Evolutionary conservation across 164 flowering plant genomes (phyloP).

Genomic region (Aristolochia fimbriata): DNA sequence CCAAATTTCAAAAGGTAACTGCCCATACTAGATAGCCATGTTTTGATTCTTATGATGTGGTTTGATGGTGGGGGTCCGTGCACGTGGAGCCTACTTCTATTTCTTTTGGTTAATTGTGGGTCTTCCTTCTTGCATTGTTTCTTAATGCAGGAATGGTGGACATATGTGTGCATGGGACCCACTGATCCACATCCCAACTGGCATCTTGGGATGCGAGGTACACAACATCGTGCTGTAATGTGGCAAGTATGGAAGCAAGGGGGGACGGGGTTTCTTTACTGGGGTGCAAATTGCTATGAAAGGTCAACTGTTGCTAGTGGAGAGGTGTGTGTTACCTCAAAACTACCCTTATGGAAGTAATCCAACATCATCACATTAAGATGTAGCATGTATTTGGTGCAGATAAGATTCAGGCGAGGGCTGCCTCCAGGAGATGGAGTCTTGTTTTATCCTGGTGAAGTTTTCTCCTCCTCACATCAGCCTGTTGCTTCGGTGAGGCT

Average conservation of each 20-base stretch:
- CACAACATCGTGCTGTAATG: slow-evolving; percentile 99
- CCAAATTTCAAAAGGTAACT: too few relatives aligned
- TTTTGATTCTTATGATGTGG: too few relatives aligned
- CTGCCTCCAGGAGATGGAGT: slow-evolving; percentile 99
- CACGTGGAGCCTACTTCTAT: too few relatives aligned
- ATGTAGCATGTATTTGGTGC: slow-evolving; percentile 9
- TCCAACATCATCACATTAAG: background rate
- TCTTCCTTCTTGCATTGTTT: background rate
- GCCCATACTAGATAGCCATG: too few relatives aligned
- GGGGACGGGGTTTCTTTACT: slow-evolving; percentile 83
- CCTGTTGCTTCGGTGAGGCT: slow-evolving; percentile 87
- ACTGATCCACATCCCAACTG: slow-evolving; percentile 97
- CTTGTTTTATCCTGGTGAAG: slow-evolving; percentile 90
- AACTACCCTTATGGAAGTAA: background rate
- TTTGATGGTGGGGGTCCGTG: too few relatives aligned
- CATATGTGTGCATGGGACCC: slow-evolving; percentile 98
- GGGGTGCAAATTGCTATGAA: slow-evolving; percentile 99
- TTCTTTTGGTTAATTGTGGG: too few relatives aligned
- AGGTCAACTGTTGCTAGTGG: slow-evolving; percentile 88
- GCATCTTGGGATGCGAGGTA: slow-evolving; percentile 99
- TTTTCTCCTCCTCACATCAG: slow-evolving; percentile 60
- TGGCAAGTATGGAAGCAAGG: slow-evolving; percentile 99
- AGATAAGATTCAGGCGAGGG: slow-evolving; percentile 90
- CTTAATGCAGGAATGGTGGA: slow-evolving; percentile 91
- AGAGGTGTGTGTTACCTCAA: slow-evolving; percentile 39